phyloP scores from a whole-genome alignment of 2,329 filamentous ascomycete genomes.

The Aspergillus sp. region DNA sequence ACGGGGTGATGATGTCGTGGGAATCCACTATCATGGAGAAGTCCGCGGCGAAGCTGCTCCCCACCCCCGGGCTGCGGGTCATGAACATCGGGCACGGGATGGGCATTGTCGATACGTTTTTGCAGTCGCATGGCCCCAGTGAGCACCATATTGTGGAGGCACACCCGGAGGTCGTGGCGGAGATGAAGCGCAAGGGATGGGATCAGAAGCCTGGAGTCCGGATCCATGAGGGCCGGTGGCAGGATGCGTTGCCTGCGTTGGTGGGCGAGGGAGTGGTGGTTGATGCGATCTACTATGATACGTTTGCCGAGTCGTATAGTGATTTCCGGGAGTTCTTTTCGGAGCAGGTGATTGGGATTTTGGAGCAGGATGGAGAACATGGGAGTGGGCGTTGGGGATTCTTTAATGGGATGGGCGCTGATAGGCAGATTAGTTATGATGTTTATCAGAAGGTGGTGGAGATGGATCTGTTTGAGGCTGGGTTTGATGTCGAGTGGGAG shows the following conservation, averaged over 20 bases:
- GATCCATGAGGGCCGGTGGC: constrained; percentile 76
- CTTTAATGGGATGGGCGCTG: constrained; percentile 80
- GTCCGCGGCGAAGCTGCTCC: constrained; percentile 69
- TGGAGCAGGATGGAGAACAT: constrained; percentile 51
- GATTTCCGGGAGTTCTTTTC: constrained; percentile 85
- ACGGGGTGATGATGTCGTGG: constrained; percentile 95
- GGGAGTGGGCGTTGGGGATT: constrained; percentile 56
- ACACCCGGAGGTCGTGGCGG: constrained; percentile 72
- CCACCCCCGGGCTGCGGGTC: constrained; percentile 65
- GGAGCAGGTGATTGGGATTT: constrained; percentile 77
- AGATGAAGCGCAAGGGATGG: constrained; percentile 68
- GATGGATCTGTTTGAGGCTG: constrained; percentile 85
- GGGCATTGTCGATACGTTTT: constrained; percentile 81
- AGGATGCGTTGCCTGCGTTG: constrained; percentile 72
- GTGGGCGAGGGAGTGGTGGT: constrained; percentile 70
- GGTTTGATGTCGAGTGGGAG: constrained; percentile 85
- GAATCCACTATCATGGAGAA: constrained; percentile 82
- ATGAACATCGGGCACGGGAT: constrained; percentile 90
- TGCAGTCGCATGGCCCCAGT: constrained; percentile 67
- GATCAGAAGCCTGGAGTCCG: constrained; percentile 61
- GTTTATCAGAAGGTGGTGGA: constrained; percentile 92
- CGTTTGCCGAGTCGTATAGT: constrained; percentile 90
- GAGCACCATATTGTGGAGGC: constrained; percentile 85
- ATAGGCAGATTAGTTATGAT: constrained; percentile 91
- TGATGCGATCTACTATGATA: constrained; percentile 95